Percentiles rank a stretch among this genome's conserved stretches.
Conservation (phyloP, 768 basidiomycete genomes). For the Sarcomyxa edulis region DNA sequence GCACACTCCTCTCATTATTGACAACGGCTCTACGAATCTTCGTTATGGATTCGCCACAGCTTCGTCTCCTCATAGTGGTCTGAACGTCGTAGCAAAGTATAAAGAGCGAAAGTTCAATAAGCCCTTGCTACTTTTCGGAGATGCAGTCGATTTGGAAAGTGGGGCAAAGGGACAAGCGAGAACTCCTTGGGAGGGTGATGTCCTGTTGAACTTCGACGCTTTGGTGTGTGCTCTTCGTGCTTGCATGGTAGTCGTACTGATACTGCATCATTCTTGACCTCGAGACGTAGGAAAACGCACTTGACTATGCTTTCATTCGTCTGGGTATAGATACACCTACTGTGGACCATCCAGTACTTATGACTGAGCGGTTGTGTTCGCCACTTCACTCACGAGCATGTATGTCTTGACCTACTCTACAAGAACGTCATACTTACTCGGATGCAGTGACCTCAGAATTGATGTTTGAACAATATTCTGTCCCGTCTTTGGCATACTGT, state of each 20-base stretch:
- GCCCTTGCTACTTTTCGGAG: conserved; percentile 83
- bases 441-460: conserved; percentile 86
- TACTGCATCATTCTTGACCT: conserved; percentile 14
- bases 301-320: conserved; percentile 88
- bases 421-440: conserved; percentile 1
- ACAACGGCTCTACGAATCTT: conserved; percentile 81
- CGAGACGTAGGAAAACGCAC: conserved; percentile 78
- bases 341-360: conserved; percentile 84
- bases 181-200: conserved; percentile 92
- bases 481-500: conserved; percentile 82
- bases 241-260: conserved; percentile 10
- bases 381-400: conserved; percentile 84
- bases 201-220: conserved; percentile 87
- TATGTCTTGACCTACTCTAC: conserved; percentile 33
- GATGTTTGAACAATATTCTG: conserved; percentile 89
- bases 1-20: conserved; percentile 71
- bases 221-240: conserved; percentile 54
- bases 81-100: conserved; percentile 80
- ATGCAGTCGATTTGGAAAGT: conserved; percentile 82
- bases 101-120: conserved; percentile 85
- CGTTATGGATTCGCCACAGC: conserved; percentile 81
- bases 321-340: conserved; percentile 75
- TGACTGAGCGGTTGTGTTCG: conserved; percentile 89
- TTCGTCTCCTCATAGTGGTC: conserved; percentile 47
- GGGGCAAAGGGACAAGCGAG: conserved; percentile 74